Percentiles rank a stretch among this genome's conserved stretches.
Conservation (phyloP, 2,329 filamentous ascomycete genomes). For the Talaromyces sp. region DNA sequence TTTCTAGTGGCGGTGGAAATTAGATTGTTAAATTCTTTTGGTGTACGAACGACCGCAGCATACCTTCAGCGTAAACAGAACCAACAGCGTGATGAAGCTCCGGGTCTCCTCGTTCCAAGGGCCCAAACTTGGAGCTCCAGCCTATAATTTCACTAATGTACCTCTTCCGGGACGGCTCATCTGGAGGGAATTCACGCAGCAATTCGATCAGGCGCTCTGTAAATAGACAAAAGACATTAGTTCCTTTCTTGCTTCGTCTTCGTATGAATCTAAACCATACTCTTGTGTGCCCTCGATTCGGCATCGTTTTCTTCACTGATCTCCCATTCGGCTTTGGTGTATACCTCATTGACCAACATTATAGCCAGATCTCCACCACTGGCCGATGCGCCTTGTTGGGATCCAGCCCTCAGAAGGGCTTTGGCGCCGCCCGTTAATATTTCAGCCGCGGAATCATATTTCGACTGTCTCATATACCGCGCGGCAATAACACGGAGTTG, state of each 20-base stretch:
- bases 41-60: slow-evolving; percentile 7
- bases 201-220: slow-evolving; percentile 65
- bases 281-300: slow-evolving; percentile 61
- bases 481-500: slow-evolving; percentile 93
- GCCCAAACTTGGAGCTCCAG: slow-evolving; percentile 82
- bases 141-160: slow-evolving; percentile 81
- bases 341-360: slow-evolving; percentile 83
- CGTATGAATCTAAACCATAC: slow-evolving; percentile 18
- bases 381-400: slow-evolving; percentile 83
- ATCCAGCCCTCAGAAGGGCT: slow-evolving; percentile 59
- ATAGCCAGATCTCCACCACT: slow-evolving; percentile 86
- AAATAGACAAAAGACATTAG: background rate
- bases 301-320: slow-evolving; percentile 52
- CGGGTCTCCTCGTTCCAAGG: slow-evolving; percentile 85
- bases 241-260: background rate
- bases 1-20: slow-evolving; percentile 50
- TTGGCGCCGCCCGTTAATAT: slow-evolving; percentile 80
- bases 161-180: slow-evolving; percentile 88
- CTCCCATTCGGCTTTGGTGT: slow-evolving; percentile 76
- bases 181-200: slow-evolving; percentile 70
- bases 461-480: slow-evolving; percentile 82
- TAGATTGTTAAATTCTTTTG: background rate
- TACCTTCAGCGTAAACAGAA: slow-evolving; percentile 75
- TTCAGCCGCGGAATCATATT: slow-evolving; percentile 80
- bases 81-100: slow-evolving; percentile 92